Base-by-base conservation (phyloP, 148 eudicot genomes). In the Camellia lanceoleosa region DNA sequence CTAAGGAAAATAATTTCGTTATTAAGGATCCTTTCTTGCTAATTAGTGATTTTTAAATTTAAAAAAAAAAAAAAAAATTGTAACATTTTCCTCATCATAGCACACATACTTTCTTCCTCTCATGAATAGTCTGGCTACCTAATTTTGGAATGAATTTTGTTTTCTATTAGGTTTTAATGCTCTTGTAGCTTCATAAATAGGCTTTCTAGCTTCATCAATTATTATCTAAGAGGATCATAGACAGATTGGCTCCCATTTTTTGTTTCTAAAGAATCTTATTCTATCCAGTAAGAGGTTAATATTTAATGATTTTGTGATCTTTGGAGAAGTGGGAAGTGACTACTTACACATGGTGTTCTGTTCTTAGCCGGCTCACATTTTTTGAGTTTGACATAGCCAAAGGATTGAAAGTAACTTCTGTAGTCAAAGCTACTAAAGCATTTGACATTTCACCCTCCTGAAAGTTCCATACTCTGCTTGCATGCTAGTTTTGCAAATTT, bases 291-390 rank as follows among this genome's bases (percentile, higher is more conserved):
- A 23, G 23, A 23, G 23, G 23, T 23, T 23, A 23, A 23, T 23
- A 0, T 23, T 23, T 23, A 18, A 70, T 47, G 44, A 8, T 51
- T 70, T 3, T 70, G 51, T 47, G 49, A 72, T 2, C 11, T 10
- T 15, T 49, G 11, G 16, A 3, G 61, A 44, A 0, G 23, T 23
- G 15, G 14, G 16, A 78, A 42, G 8, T 54, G 68, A 3, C 18
- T 80, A 86, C 98, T 92, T 90, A 94, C 98, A 92, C 97, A 80
- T 89, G 92, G 84, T 94, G 98, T 83, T 94, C 98, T 78, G 98
- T 92, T 87, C 98, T 88, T 49, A 94, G 87, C 44, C 95, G 87
- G 87, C 79, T 94, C 68, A 92, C 88, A 74, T 92, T 91, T 82
- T 94, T 94, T 47, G 92, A 97, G 85, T 90, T 92, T 43, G 97